Conservation (phyloP, 192 early-diverging fungal species). For the Coemansia sp. region DNA sequence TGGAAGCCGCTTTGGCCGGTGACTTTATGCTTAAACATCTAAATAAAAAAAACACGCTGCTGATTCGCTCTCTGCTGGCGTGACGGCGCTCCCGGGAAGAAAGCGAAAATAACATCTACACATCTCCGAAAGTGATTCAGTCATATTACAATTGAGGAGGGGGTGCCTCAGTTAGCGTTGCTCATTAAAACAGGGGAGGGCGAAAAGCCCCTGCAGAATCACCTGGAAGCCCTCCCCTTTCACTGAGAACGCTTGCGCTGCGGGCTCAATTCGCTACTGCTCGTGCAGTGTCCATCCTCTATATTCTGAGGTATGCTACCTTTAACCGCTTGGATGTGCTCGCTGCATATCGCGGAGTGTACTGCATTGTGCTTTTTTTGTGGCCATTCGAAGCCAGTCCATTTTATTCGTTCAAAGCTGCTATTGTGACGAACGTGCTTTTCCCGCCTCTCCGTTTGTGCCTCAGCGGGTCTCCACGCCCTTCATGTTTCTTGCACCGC, state of each 20-base stretch:
- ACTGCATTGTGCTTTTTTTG: not conserved
- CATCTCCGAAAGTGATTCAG: not conserved
- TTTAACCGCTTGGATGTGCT: constrained; percentile 12
- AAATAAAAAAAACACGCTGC: not conserved
- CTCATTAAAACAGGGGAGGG: too few relatives aligned
- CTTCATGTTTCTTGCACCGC: constrained; percentile 8
- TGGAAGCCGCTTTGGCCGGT: constrained; percentile 4
- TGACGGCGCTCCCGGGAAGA: not conserved
- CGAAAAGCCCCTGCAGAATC: too few relatives aligned
- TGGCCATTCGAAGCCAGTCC: constrained; percentile 7
- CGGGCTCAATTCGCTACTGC: not conserved
- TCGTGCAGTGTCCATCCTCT: not conserved
- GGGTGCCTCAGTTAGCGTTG: too few relatives aligned
- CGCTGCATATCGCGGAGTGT: not conserved
- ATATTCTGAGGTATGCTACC: constrained; percentile 5
- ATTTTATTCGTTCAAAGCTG: not conserved
- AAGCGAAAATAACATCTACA: not conserved
- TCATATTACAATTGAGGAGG: not conserved
- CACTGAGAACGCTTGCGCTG: constrained; percentile 1
- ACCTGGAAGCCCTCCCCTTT: not conserved
- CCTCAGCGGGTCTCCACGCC: not conserved
- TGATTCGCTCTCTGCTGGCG: not conserved
- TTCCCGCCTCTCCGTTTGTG: not conserved
- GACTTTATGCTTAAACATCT: not conserved
- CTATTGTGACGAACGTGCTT: constrained; percentile 2